Conservation (phyloP, 2,329 filamentous ascomycete genomes). For the Hypoxylon sp. region DNA sequence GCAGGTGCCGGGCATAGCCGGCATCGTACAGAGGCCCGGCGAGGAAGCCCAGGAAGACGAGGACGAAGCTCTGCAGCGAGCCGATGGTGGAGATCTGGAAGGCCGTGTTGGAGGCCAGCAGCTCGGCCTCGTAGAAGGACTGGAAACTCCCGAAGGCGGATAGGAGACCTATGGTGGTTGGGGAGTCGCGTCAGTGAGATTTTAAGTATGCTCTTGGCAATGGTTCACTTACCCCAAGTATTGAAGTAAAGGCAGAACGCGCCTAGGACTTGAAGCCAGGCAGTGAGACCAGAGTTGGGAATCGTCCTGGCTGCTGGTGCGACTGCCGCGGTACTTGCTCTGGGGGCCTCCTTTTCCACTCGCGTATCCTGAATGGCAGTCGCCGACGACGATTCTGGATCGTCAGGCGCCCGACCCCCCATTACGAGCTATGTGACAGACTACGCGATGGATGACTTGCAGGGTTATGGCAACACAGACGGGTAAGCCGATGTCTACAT, state of each 20-base stretch:
- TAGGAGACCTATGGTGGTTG: too few relatives aligned
- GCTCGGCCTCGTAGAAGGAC: slow-evolving; percentile 33
- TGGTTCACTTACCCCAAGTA: slow-evolving; percentile 34
- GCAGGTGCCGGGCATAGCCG: slow-evolving; percentile 30
- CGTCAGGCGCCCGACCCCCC: too few relatives aligned
- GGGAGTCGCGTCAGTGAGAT: too few relatives aligned
- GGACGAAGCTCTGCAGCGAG: slow-evolving; percentile 31
- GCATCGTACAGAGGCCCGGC: slow-evolving; percentile 35
- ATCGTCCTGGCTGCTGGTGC: too few relatives aligned
- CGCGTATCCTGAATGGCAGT: too few relatives aligned
- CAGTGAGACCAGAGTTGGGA: not conserved
- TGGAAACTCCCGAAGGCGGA: slow-evolving; percentile 39
- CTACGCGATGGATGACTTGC: too few relatives aligned
- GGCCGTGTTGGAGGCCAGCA: slow-evolving; percentile 13
- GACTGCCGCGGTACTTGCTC: too few relatives aligned
- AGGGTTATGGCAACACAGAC: too few relatives aligned
- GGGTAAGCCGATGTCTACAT: too few relatives aligned
- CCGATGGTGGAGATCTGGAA: slow-evolving; percentile 40
- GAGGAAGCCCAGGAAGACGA: slow-evolving; percentile 28
- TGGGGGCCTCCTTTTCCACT: too few relatives aligned
- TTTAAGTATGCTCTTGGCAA: slow-evolving; percentile 1
- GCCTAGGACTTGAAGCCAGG: slow-evolving; percentile 37
- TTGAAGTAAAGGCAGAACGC: slow-evolving; percentile 36
- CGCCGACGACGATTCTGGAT: too few relatives aligned
- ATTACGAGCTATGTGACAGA: too few relatives aligned